Percentiles rank a stretch among this genome's conserved stretches.
Conservation (phyloP, 2,329 filamentous ascomycete species). For the Fusarium sp. region DNA sequence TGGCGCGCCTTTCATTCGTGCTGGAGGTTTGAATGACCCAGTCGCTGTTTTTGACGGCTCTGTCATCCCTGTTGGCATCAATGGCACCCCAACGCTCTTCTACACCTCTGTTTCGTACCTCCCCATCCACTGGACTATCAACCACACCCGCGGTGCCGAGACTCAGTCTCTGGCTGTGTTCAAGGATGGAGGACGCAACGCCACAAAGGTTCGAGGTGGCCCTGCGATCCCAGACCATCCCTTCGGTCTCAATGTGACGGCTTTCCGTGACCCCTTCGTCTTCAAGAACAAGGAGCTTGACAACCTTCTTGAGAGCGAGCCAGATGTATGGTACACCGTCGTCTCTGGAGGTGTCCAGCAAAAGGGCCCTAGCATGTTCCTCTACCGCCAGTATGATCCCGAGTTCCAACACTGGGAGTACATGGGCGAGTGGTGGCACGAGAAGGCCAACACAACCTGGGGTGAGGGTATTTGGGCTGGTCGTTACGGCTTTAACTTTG, state of each 20-base stretch:
- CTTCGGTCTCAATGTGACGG: slow-evolving; percentile 43
- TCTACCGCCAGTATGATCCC: slow-evolving; percentile 42
- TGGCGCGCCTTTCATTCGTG: slow-evolving; percentile 57
- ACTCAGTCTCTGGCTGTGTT: slow-evolving; percentile 58
- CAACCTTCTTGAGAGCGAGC: slow-evolving; percentile 30
- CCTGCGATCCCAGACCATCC: slow-evolving; percentile 36
- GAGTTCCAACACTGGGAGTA: slow-evolving; percentile 46
- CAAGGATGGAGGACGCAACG: slow-evolving; percentile 51
- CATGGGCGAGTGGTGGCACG: slow-evolving; percentile 51
- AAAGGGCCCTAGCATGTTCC: slow-evolving; percentile 40
- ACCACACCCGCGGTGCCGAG: slow-evolving; percentile 59
- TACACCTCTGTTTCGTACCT: slow-evolving; percentile 59
- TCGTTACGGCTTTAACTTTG: slow-evolving; percentile 59
- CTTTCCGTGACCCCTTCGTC: slow-evolving; percentile 43
- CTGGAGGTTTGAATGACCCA: slow-evolving; percentile 49
- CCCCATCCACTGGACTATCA: slow-evolving; percentile 60
- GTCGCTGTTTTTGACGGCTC: slow-evolving; percentile 58
- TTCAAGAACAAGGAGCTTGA: slow-evolving; percentile 41
- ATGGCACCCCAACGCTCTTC: slow-evolving; percentile 57
- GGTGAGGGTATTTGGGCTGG: slow-evolving; percentile 52
- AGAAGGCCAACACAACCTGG: slow-evolving; percentile 53
- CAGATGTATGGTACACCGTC: slow-evolving; percentile 38
- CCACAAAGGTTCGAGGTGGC: slow-evolving; percentile 41
- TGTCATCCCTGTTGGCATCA: slow-evolving; percentile 57
- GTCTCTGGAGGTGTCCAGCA: slow-evolving; percentile 41